Evolutionary conservation across 192 early-diverging fungal genomes (phyloP).

Genomic region (Gamsiella multidivaricata): DNA sequence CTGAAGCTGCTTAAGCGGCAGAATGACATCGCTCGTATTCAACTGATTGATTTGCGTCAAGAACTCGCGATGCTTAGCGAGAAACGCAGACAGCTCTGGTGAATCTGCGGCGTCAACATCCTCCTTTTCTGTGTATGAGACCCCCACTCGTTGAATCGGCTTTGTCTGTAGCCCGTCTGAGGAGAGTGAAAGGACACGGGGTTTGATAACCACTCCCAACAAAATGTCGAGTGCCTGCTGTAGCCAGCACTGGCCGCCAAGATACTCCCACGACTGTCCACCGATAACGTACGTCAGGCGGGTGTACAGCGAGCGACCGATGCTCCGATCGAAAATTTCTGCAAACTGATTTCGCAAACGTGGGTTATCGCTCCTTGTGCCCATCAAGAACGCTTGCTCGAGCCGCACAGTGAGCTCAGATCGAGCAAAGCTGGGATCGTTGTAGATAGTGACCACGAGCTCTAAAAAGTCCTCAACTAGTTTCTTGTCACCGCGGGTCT

Average conservation of each 20-base stretch:
- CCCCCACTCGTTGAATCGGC: slow-evolving; percentile 49
- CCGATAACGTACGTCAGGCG: slow-evolving; percentile 91
- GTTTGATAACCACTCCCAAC: slow-evolving; percentile 70
- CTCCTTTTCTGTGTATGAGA: slow-evolving; percentile 8
- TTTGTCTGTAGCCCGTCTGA: slow-evolving; percentile 60
- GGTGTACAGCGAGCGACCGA: slow-evolving; percentile 72
- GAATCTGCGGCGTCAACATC: slow-evolving; percentile 31
- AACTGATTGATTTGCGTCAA: slow-evolving; percentile 64
- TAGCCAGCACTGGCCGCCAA: slow-evolving; percentile 90
- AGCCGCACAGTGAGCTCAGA: slow-evolving; percentile 93
- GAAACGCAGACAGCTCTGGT: slow-evolving; percentile 54
- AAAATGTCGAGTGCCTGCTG: slow-evolving; percentile 92
- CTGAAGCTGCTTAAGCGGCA: slow-evolving; percentile 72
- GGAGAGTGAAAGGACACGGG: slow-evolving; percentile 46
- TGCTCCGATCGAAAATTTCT: slow-evolving; percentile 82
- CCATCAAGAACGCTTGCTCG: slow-evolving; percentile 94
- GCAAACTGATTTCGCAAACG: slow-evolving; percentile 83
- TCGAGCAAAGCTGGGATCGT: slow-evolving; percentile 79
- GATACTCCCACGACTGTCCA: slow-evolving; percentile 95
- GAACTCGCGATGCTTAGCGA: slow-evolving; percentile 72
- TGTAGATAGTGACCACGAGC: slow-evolving; percentile 94
- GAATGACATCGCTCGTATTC: slow-evolving; percentile 61
- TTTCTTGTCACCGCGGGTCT: slow-evolving; percentile 72
- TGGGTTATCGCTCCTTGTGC: slow-evolving; percentile 85
- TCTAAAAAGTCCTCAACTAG: slow-evolving; percentile 88